Evolutionary conservation across 2,329 filamentous ascomycete species (phyloP).

Genomic region (Botrytis squamosa): DNA sequence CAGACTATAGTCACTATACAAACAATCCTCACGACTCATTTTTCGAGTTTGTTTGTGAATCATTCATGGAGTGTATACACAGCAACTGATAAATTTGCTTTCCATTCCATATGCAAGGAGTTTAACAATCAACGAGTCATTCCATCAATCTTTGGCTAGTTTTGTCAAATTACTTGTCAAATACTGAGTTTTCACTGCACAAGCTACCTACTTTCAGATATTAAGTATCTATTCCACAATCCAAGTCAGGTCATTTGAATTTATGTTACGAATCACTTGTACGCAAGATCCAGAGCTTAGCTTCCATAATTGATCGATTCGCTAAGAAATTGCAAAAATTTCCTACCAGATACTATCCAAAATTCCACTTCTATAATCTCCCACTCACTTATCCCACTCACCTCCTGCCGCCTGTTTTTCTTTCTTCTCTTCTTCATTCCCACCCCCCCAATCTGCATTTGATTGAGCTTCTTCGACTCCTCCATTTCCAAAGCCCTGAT

Average conservation of each 20-base stretch:
- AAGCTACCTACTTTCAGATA: neutral
- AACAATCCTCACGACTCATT: neutral
- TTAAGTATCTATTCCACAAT: neutral
- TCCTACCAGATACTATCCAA: neutral
- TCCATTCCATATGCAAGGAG: neutral
- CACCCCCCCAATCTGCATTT: neutral
- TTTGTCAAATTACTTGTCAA: neutral
- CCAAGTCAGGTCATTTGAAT: neutral
- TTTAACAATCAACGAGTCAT: neutral
- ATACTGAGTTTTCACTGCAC: rapidly evolving
- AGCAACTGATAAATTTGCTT: neutral
- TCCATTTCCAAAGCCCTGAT: neutral
- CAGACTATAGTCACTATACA: neutral
- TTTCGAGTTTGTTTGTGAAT: neutral
- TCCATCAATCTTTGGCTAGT: neutral
- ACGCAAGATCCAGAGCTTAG: neutral
- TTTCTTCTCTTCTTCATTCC: neutral
- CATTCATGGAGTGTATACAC: neutral
- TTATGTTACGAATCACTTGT: neutral
- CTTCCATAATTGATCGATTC: neutral
- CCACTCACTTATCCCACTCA: neutral
- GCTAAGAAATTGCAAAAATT: neutral
- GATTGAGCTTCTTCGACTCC: neutral
- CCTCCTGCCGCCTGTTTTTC: neutral
- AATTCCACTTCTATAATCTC: neutral